Evolutionary conservation across 78 protist species (phyloP).

Genomic region (Dictyostelium brefeldianum): DNA sequence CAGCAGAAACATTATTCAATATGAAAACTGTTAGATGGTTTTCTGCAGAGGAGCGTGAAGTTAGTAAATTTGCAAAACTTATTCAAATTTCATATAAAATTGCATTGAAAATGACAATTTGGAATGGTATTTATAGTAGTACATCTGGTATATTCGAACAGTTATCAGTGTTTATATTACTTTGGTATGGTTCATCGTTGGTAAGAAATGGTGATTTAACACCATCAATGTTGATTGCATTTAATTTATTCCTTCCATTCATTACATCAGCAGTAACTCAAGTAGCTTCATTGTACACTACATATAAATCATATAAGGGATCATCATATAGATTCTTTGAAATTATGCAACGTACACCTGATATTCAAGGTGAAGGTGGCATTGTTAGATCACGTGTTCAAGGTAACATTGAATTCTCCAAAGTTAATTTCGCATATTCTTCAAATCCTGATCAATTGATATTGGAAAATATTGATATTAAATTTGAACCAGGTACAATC

Average conservation of each 20-base stretch:
- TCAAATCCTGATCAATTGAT: neutral
- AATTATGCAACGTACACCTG: conserved; percentile 59
- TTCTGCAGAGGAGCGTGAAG: conserved; percentile 64
- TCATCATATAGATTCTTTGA: conserved; percentile 48
- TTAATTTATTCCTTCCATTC: conserved; percentile 84
- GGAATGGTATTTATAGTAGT: conserved; percentile 54
- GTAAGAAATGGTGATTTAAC: conserved; percentile 67
- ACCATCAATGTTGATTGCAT: conserved; percentile 82
- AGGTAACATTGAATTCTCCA: conserved; percentile 21
- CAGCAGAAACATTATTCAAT: conserved; percentile 63
- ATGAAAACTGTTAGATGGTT: conserved; percentile 90
- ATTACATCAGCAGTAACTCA: conserved; percentile 37
- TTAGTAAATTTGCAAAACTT: neutral
- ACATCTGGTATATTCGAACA: conserved; percentile 67
- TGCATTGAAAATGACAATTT: conserved; percentile 58
- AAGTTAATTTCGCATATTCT: conserved; percentile 34
- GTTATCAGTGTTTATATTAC: conserved; percentile 46
- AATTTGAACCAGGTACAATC: conserved; percentile 52
- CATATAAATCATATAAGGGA: conserved; percentile 54
- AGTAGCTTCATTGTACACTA: conserved; percentile 35
- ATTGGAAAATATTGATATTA: neutral
- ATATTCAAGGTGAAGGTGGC: conserved; percentile 47
- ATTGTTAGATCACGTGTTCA: conserved; percentile 4
- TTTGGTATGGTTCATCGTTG: conserved; percentile 90
- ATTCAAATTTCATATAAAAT: conserved; percentile 47